Base-by-base conservation (phyloP, 108 stramenopile genomes). In the Cyclotella choctawhatcheeana region DNA sequence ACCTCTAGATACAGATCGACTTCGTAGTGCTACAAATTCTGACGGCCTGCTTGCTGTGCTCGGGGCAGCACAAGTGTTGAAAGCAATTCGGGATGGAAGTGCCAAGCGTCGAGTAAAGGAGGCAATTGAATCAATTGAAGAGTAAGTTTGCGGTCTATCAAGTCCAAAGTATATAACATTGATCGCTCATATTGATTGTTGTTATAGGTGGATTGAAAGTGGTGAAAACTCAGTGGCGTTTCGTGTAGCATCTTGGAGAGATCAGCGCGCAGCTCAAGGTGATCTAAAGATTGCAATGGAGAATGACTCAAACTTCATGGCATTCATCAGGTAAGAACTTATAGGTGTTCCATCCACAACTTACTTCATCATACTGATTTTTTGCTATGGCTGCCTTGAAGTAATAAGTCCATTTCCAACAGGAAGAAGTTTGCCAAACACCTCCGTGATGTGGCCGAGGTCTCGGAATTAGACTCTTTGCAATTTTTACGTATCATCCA, bases 191-290 rank as follows among this genome's bases (percentile, higher is more conserved):
- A 76, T 71, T 58, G 56, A 33, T 29, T 22, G 29, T 30, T 56
- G 2, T 0, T 10, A 60, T 22, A 64, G 63, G 21, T 95, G 94
- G 94, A 83, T 91, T 24, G 84, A 88, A 74, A 81, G 90, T 44
- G 91, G 90, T 8, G 89, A 95, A 68, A 87, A 91, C 60, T 88
- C 86, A 2, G 88, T 95, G 58, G 94, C 94, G n/a, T 96, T 94
- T 74, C 90, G 95, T 5, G 74, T 96, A 13, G 86, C 90, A 17
- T 90, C 90, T 10, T 96, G 95, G 95, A 72, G 92, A 37, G 86
- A 94, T 71, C 92, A 91, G 69, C 64, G 87, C 17, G 91, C 94
- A n/a, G 94, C 93, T 21, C 91, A 96, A 75, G 92, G 82, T 67
- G 93, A 93, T 64, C 74, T 93, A 12, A 86, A 93, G 73, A 95